Percentiles rank a stretch among this genome's conserved stretches.
These are phyloP conservation scores for Colletotrichum musicola DNA, from an alignment of 2,329 filamentous ascomycete species.

Conservation along the genomic window DNA sequence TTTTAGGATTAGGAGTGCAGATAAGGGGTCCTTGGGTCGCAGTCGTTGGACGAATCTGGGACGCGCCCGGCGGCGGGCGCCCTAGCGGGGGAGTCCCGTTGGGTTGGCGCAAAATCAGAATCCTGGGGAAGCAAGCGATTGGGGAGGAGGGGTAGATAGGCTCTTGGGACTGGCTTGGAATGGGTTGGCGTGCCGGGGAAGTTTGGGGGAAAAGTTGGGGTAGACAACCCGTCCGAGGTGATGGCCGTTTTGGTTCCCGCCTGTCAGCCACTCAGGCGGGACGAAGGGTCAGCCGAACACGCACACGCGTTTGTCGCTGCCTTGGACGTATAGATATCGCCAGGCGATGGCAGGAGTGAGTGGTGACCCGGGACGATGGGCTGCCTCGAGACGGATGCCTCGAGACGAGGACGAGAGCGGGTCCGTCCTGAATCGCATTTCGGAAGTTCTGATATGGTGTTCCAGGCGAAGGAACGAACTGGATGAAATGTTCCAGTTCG, in stretches of 20 bases:
- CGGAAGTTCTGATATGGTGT: background rate
- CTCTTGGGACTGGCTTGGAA: slow-evolving; percentile 24
- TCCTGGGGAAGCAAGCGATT: slow-evolving; percentile 29
- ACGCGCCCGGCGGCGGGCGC: slow-evolving; percentile 32
- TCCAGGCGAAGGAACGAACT: slow-evolving; percentile 1
- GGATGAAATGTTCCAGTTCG: slow-evolving; percentile 2
- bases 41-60: slow-evolving; percentile 33
- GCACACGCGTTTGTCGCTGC: background rate
- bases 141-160: slow-evolving; percentile 11
- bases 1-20: slow-evolving; percentile 34
- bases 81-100: slow-evolving; percentile 28
- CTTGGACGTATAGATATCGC: slow-evolving; percentile 9
- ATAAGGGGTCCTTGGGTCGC: slow-evolving; percentile 36
- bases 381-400: slow-evolving; percentile 10
- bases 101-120: slow-evolving; percentile 31
- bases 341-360: slow-evolving; percentile 5
- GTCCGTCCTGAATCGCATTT: background rate
- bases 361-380: background rate
- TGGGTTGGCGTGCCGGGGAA: background rate
- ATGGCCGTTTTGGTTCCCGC: slow-evolving; percentile 20
- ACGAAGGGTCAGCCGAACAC: slow-evolving; percentile 10
- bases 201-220: slow-evolving; percentile 37
- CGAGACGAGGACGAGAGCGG: slow-evolving; percentile 20
- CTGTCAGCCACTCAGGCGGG: slow-evolving; percentile 29
- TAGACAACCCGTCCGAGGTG: slow-evolving; percentile 26